These are phyloP conservation scores for Collybia mongolica DNA, from an alignment of 768 basidiomycete genomes.

Conservation along the genomic window DNA sequence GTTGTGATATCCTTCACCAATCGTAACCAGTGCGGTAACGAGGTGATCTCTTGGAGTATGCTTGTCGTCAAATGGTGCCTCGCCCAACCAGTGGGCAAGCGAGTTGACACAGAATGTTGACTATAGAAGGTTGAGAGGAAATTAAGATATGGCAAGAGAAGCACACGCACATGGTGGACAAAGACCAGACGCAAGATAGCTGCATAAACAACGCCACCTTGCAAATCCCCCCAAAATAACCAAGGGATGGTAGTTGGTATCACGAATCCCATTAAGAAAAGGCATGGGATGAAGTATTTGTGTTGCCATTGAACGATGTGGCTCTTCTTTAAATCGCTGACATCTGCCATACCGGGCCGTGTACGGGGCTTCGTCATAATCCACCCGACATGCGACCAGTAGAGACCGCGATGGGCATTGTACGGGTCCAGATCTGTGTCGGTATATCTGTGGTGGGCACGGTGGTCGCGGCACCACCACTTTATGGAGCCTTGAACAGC, in stretches of 20 bases:
- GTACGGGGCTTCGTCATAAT: constrained; percentile 90
- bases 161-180: constrained; percentile 76
- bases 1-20: constrained; percentile 97
- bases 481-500: constrained; percentile 96
- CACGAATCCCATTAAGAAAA: constrained; percentile 67
- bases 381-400: constrained; percentile 88
- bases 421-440: constrained; percentile 97
- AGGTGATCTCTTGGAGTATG: constrained; percentile 92
- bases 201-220: constrained; percentile 84
- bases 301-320: constrained; percentile 89
- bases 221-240: constrained; percentile 80
- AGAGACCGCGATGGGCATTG: constrained; percentile 85
- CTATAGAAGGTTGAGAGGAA: constrained; percentile 31
- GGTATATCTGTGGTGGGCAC: constrained; percentile 95
- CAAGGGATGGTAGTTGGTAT: constrained; percentile 79
- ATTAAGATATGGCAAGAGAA: constrained; percentile 2
- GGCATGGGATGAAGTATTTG: constrained; percentile 67
- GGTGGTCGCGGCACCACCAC: constrained; percentile 98
- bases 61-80: constrained; percentile 91
- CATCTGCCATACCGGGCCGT: constrained; percentile 86
- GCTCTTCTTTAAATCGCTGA: constrained; percentile 81
- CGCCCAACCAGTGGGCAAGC: constrained; percentile 95
- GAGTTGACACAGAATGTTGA: constrained; percentile 98
- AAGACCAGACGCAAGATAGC: constrained; percentile 75
- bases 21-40: constrained; percentile 84